Conservation (phyloP, 768 basidiomycete genomes). For the Pleurotus cornucopiae region DNA sequence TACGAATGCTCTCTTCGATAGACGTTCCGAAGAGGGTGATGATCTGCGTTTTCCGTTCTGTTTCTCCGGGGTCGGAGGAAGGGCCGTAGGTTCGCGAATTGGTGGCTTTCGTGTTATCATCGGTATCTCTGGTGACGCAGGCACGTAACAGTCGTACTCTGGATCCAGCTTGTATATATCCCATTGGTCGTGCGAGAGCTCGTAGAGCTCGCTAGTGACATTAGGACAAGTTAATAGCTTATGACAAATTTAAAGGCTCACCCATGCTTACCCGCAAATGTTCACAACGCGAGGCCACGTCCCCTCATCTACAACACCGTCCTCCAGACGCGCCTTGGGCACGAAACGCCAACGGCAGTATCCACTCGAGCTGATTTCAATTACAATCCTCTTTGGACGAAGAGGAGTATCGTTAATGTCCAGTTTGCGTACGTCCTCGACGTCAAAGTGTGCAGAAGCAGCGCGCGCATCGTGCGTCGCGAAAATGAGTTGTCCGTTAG, state of each 20-base stretch:
- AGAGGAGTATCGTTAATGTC: constrained; percentile 42
- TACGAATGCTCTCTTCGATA: constrained; percentile 17
- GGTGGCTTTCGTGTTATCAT: constrained; percentile 23
- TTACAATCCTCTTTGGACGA: constrained; percentile 67
- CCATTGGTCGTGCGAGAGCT: constrained; percentile 76
- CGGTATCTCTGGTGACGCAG: constrained; percentile 31
- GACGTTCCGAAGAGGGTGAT: constrained; percentile 19
- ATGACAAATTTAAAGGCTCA: neutral
- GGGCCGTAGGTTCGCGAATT: neutral
- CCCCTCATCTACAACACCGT: constrained; percentile 62
- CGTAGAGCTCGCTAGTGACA: constrained; percentile 36
- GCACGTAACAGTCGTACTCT: constrained; percentile 62
- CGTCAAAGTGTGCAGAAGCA: constrained; percentile 38
- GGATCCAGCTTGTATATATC: constrained; percentile 83
- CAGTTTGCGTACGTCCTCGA: constrained; percentile 34
- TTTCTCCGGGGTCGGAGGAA: constrained; percentile 5
- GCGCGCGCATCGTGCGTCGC: constrained; percentile 71
- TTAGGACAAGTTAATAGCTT: constrained; percentile 11
- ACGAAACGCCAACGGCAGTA: constrained; percentile 72
- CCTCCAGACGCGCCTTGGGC: constrained; percentile 58
- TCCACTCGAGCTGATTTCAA: constrained; percentile 59
- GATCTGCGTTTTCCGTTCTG: constrained; percentile 7
- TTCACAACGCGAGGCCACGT: constrained; percentile 63
- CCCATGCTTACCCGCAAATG: constrained; percentile 59
- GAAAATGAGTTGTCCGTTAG: constrained; percentile 61